These are phyloP conservation scores for Ambrosiella cleistominuta DNA, from an alignment of 2,329 filamentous ascomycete genomes.

Conservation along the genomic window DNA sequence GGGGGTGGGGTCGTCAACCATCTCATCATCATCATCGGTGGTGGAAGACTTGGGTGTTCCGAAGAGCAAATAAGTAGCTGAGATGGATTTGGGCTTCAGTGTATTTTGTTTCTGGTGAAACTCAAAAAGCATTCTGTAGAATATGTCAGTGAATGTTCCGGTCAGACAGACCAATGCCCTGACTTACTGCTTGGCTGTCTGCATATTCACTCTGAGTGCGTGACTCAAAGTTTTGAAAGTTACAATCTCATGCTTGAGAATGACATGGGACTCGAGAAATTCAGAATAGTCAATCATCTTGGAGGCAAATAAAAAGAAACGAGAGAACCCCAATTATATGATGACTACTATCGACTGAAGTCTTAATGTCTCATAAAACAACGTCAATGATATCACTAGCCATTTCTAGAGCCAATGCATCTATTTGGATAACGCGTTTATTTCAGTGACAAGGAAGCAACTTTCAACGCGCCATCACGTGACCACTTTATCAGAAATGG, in stretches of 20 bases:
- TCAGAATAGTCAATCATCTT: slow-evolving; percentile 47
- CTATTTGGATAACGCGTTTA: neutral
- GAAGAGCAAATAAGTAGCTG: slow-evolving; percentile 81
- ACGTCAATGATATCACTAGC: neutral
- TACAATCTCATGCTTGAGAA: slow-evolving; percentile 60
- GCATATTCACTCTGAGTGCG: slow-evolving; percentile 66
- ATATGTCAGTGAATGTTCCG: neutral
- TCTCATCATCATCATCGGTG: slow-evolving; percentile 48
- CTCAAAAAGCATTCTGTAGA: slow-evolving; percentile 61
- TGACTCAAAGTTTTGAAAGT: slow-evolving; percentile 77
- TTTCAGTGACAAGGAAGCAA: neutral
- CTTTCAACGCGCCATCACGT: slow-evolving; percentile 6
- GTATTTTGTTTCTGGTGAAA: slow-evolving; percentile 65
- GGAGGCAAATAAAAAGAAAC: neutral
- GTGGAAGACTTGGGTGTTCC: slow-evolving; percentile 38
- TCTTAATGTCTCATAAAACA: neutral
- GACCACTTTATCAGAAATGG: slow-evolving; percentile 7
- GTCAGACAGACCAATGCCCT: neutral
- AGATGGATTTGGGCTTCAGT: slow-evolving; percentile 54
- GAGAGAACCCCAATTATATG: neutral
- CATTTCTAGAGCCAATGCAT: neutral
- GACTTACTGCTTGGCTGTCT: slow-evolving; percentile 70
- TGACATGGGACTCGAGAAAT: slow-evolving; percentile 57
- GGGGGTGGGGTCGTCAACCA: slow-evolving; percentile 30
- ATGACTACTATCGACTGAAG: neutral